A percentile compares a stretch with the other conserved stretches of the same genome.
These are phyloP conservation scores for Blastomyces silverae DNA, from an alignment of 2,329 filamentous ascomycete genomes.

Conservation along the genomic window DNA sequence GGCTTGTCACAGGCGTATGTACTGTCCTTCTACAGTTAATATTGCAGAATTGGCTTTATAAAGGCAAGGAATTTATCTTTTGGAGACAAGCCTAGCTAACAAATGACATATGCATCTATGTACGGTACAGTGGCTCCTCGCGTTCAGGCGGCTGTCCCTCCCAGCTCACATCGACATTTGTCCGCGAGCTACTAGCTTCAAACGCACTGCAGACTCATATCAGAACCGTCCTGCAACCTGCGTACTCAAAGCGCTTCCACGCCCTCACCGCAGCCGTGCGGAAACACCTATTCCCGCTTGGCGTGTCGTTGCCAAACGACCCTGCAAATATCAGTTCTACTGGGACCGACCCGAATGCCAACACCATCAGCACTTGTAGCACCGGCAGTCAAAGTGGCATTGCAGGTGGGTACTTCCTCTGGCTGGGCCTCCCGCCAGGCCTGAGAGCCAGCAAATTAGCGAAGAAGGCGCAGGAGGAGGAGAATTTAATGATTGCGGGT, in stretches of 20 bases:
- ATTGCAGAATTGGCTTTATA: background rate
- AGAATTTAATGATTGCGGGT: slow-evolving; percentile 60
- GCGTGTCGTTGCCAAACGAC: slow-evolving; percentile 40
- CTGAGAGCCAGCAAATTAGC: slow-evolving; percentile 53
- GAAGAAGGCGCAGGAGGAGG: slow-evolving; percentile 52
- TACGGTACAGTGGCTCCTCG: slow-evolving; percentile 46
- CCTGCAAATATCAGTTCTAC: slow-evolving; percentile 15
- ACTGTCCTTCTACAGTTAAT: slow-evolving; percentile 17
- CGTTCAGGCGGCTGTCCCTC: slow-evolving; percentile 55
- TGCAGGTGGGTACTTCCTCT: slow-evolving; percentile 81
- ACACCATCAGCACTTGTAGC: background rate
- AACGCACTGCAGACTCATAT: slow-evolving; percentile 51
- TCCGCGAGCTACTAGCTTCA: slow-evolving; percentile 49
- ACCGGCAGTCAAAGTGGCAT: slow-evolving; percentile 36
- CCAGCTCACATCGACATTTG: slow-evolving; percentile 52
- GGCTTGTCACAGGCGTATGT: slow-evolving; percentile 54
- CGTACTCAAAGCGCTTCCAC: slow-evolving; percentile 49
- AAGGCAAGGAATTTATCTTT: background rate
- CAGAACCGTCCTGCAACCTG: slow-evolving; percentile 47
- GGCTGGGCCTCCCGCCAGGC: slow-evolving; percentile 57
- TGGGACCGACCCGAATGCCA: slow-evolving; percentile 2
- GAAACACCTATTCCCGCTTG: slow-evolving; percentile 55
- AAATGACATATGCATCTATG: slow-evolving; percentile 12
- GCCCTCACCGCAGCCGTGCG: slow-evolving; percentile 55
- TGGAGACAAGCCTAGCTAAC: slow-evolving; percentile 17